These are phyloP conservation scores for Globisporangium sylvaticum DNA, from an alignment of 352 stramenopile species.

Conservation along the genomic window DNA sequence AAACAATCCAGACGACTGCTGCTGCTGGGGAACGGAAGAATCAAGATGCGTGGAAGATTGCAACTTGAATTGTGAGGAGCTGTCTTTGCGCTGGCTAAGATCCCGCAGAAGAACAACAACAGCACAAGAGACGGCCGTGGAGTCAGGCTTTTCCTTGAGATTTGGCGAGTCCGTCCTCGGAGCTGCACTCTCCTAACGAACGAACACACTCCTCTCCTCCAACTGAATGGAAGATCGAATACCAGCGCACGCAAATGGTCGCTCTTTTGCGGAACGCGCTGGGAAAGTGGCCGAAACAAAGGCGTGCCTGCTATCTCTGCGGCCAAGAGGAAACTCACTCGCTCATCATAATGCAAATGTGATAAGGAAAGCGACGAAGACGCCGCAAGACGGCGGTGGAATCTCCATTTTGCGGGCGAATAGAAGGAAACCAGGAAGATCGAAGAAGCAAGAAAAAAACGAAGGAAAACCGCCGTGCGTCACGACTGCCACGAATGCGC, in stretches of 20 bases:
- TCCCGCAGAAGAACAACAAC: background rate
- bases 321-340: background rate
- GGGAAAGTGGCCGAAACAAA: constrained; percentile 5
- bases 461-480: background rate
- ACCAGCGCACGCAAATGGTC: background rate
- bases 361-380: no score
- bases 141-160: background rate
- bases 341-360: no score
- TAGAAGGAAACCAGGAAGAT: background rate
- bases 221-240: constrained; percentile 12
- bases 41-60: constrained; percentile 13
- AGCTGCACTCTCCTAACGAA: background rate
- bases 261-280: constrained; percentile 5
- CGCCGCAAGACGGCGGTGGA: no score
- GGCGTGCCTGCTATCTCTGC: background rate
- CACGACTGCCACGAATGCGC: background rate
- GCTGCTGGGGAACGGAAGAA: constrained; percentile 7
- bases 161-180: background rate
- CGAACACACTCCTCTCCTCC: background rate
- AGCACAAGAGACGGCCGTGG: background rate
- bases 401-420: background rate
- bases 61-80: constrained; percentile 9
- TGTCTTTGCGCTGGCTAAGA: constrained; percentile 7
- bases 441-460: background rate
- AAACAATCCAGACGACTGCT: constrained; percentile 2